Evolutionary conservation across 306 rosid species (phyloP).

Genomic region (Mimosa bimucronata): DNA sequence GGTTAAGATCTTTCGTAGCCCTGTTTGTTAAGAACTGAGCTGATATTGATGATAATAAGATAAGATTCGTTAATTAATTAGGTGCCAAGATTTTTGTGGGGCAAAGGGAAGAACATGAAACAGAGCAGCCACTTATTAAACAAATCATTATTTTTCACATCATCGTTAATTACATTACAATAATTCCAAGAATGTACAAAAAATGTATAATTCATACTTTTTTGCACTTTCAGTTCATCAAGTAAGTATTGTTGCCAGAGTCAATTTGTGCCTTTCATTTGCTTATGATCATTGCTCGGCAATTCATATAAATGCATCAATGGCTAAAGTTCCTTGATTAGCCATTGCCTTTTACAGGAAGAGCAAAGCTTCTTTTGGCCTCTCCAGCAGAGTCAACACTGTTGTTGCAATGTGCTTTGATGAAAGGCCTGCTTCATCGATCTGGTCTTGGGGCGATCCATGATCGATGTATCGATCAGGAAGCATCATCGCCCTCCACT

Average conservation of each 20-base stretch:
- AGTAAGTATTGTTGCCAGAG: neutral
- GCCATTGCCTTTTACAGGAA: slow-evolving; percentile 39
- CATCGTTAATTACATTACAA: neutral
- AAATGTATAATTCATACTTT: neutral
- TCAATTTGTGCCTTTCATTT: neutral
- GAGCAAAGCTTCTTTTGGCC: slow-evolving; percentile 59
- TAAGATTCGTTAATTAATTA: neutral
- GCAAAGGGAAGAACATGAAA: neutral
- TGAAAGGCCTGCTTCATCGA: slow-evolving; percentile 67
- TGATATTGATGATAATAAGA: neutral
- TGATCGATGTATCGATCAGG: slow-evolving; percentile 83
- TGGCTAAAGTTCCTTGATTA: neutral
- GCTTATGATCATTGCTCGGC: neutral
- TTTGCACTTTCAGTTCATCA: neutral
- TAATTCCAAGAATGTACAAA: neutral
- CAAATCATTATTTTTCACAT: neutral
- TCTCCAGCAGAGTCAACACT: slow-evolving; percentile 62
- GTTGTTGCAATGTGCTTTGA: slow-evolving; percentile 63
- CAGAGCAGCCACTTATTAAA: neutral
- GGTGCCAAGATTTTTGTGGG: neutral
- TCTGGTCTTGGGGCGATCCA: slow-evolving; percentile 67
- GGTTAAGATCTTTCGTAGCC: no score
- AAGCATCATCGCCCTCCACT: slow-evolving; percentile 74
- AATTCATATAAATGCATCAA: neutral
- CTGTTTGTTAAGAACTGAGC: no score